Conservation (phyloP, 768 basidiomycete species). For the Suillus occidentalis region DNA sequence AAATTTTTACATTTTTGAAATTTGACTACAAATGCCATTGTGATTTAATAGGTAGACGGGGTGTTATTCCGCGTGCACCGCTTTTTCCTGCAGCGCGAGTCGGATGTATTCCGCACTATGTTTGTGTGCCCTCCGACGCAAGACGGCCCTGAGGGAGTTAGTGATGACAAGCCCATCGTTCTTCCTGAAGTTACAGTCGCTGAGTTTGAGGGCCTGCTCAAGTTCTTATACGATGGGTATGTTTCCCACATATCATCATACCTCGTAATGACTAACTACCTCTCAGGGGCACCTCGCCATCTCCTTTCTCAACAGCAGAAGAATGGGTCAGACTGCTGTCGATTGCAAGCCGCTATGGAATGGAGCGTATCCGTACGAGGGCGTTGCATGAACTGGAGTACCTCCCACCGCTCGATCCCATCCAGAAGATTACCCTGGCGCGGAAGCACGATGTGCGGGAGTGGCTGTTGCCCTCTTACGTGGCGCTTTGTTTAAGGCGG, state of each 20-base stretch:
- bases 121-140: slow-evolving; percentile 30
- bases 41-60: slow-evolving; percentile 34
- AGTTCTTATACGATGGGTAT: slow-evolving; percentile 41
- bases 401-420: slow-evolving; percentile 27
- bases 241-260: slow-evolving; percentile 9
- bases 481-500: slow-evolving; percentile 33
- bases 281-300: not conserved
- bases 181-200: slow-evolving; percentile 32
- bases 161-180: slow-evolving; percentile 34
- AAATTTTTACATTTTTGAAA: not conserved
- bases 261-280: not conserved
- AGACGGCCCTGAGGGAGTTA: slow-evolving; percentile 30
- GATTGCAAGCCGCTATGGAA: slow-evolving; percentile 39
- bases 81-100: slow-evolving; percentile 39
- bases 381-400: slow-evolving; percentile 34
- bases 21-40: no score
- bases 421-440: slow-evolving; percentile 40
- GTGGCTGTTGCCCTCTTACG: slow-evolving; percentile 42
- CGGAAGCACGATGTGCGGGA: slow-evolving; percentile 36
- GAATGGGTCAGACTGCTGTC: slow-evolving; percentile 42
- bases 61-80: slow-evolving; percentile 42
- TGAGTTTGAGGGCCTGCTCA: slow-evolving; percentile 40
- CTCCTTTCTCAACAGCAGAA: slow-evolving; percentile 16
- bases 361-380: slow-evolving; percentile 34
- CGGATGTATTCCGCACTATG: slow-evolving; percentile 39